Evolutionary conservation across 176 grass and related monocot species (phyloP).

Genomic region (Dendrocalamus sinicus): DNA sequence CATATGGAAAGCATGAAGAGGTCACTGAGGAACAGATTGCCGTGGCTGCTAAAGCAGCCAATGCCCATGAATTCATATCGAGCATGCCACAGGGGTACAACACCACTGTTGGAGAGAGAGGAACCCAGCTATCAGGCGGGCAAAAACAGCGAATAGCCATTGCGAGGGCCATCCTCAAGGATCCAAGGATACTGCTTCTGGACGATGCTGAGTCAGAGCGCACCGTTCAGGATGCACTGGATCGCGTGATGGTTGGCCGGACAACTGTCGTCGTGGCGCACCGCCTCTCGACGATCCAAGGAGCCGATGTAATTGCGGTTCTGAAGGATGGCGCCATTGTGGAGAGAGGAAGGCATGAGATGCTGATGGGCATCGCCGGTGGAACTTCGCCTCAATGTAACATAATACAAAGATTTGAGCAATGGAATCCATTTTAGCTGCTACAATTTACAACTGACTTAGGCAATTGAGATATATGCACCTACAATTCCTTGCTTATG

Average conservation of each 20-base stretch:
- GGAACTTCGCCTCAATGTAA: slow-evolving; percentile 41
- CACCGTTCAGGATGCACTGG: slow-evolving; percentile 56
- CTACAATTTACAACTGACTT: background rate
- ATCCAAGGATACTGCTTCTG: slow-evolving; percentile 63
- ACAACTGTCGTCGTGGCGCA: slow-evolving; percentile 53
- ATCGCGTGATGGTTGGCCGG: slow-evolving; percentile 43
- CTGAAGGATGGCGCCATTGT: slow-evolving; percentile 50
- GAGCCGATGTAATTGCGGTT: slow-evolving; percentile 43
- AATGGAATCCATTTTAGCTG: background rate
- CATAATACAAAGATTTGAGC: background rate
- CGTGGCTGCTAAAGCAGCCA: slow-evolving; percentile 44
- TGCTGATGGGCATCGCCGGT: slow-evolving; percentile 31
- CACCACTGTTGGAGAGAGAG: slow-evolving; percentile 57
- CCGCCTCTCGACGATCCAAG: slow-evolving; percentile 53
- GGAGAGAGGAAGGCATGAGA: slow-evolving; percentile 48
- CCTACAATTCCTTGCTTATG: background rate
- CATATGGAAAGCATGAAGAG: slow-evolving; percentile 51
- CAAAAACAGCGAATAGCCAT: slow-evolving; percentile 71
- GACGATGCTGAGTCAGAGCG: slow-evolving; percentile 69
- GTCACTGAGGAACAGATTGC: slow-evolving; percentile 52
- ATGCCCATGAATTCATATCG: slow-evolving; percentile 64
- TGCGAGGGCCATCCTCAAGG: slow-evolving; percentile 62
- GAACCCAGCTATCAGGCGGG: slow-evolving; percentile 55
- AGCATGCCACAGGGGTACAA: slow-evolving; percentile 53
- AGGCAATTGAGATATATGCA: background rate